Evolutionary conservation across 192 early-diverging fungal genomes (phyloP).

Genomic region (Funneliformis geosporum): DNA sequence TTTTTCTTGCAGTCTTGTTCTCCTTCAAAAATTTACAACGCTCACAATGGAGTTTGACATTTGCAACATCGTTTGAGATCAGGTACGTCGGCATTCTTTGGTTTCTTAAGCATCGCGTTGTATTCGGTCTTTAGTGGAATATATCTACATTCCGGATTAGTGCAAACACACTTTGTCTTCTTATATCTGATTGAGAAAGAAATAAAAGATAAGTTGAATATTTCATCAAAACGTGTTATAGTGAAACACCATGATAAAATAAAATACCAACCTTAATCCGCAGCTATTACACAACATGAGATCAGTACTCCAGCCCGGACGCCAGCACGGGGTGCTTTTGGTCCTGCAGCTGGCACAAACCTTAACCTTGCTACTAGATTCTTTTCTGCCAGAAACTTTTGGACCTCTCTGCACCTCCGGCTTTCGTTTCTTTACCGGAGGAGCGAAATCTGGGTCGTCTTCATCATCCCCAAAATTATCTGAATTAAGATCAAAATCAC

Average conservation of each 20-base stretch:
- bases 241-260: no score
- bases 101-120: constrained; percentile 42
- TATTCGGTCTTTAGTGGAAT: constrained; percentile 50
- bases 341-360: constrained; percentile 45
- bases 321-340: constrained; percentile 46
- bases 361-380: constrained; percentile 9
- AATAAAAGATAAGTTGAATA: background rate
- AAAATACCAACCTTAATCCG: constrained; percentile 35
- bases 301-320: constrained; percentile 42
- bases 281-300: constrained; percentile 47
- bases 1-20: no score
- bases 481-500: constrained; percentile 21
- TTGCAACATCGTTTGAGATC: constrained; percentile 23
- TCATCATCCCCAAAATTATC: constrained; percentile 35
- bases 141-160: constrained; percentile 45
- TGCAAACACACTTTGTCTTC: constrained; percentile 45
- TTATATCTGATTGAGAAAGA: constrained; percentile 34
- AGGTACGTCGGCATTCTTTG: constrained; percentile 24
- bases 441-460: constrained; percentile 32
- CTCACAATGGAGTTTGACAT: constrained; percentile 3
- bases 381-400: background rate
- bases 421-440: constrained; percentile 8
- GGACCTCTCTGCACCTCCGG: background rate
- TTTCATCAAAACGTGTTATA: background rate
- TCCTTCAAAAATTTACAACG: background rate